Base-by-base conservation (phyloP, 1,284 basidiomycete genomes). In the Rhodotorula sp. region DNA sequence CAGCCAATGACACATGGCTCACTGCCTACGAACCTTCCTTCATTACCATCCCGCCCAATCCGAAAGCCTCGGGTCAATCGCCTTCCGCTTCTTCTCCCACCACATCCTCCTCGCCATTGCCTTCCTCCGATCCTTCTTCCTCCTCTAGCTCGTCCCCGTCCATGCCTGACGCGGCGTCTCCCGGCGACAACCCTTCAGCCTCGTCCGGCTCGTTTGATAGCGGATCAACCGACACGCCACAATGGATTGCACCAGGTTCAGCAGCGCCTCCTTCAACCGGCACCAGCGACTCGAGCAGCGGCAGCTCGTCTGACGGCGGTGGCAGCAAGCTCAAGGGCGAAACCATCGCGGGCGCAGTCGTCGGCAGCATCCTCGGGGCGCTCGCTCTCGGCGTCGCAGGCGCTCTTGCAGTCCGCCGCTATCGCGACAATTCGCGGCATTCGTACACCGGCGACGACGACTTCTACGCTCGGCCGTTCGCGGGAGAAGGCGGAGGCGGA, bases 21-120 rank as follows among this genome's bases (percentile, higher is more conserved):
- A 15, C 49, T 20, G 39, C 67, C 4, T 74, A 74, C 59, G 36
- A 62, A 24, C 72, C 72, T 2, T 71, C 72, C 17, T 74, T 62
- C 53, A 27, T 55, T 17, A 10, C 30, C 20, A 11, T 62, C 29
- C 32, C 62, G 27, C 22, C 57, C 0, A 72, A 72, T 48, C 70
- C 70, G 5, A 72, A 72, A 47, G 65, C 67, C 15, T 48, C 17
- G 30, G n/a, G 22, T 29, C 32, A 59, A 13, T n/a, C 60, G 34
- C 22, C 62, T 4, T 2, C 51, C 17, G n/a, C 59, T 22, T 1
- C 54, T 29, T 10, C 32, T 15, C 36, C 49, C 22, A 27, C 59
- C 10, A 13, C 39, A 1, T 22, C 49, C 4, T 49, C 30, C 3
- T 17, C 47, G 6, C 22, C 47, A 6, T 11, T 29, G 19, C 22